Conservation (phyloP, 441 rosid genomes). For the Eutrema salsugineum region DNA sequence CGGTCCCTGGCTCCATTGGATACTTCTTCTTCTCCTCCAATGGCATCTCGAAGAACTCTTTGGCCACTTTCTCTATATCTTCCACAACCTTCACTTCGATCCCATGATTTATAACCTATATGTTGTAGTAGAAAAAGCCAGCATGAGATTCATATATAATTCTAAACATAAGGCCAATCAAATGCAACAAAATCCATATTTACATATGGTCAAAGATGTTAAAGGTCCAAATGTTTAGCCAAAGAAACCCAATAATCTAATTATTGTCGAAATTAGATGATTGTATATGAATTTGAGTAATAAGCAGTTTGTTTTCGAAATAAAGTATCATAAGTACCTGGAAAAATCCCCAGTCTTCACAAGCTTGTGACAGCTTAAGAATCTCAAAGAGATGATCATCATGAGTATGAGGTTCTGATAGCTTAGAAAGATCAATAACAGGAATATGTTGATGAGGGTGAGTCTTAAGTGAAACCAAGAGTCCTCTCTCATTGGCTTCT, state of each 20-base stretch:
- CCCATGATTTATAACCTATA: slow-evolving; percentile 64
- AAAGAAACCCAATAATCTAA: neutral
- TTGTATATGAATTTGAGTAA: neutral
- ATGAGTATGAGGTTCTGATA: slow-evolving; percentile 31
- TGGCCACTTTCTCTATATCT: slow-evolving; percentile 51
- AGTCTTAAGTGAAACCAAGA: slow-evolving; percentile 12
- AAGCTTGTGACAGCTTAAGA: slow-evolving; percentile 46
- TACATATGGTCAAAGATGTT: neutral
- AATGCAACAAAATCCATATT: neutral
- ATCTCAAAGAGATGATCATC: slow-evolving; percentile 38
- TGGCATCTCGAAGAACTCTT: slow-evolving; percentile 60
- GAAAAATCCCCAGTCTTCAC: slow-evolving; percentile 72
- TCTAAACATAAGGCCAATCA: neutral
- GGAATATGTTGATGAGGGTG: slow-evolving; percentile 43
- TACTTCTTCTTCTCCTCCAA: slow-evolving; percentile 63
- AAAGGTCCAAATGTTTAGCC: neutral
- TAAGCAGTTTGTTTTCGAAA: neutral
- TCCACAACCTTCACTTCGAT: slow-evolving; percentile 44
- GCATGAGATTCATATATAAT: slow-evolving; percentile 1
- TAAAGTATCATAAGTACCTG: slow-evolving; percentile 38
- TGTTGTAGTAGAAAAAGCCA: neutral
- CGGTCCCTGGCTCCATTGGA: slow-evolving; percentile 70
- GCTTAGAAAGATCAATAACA: slow-evolving; percentile 51
- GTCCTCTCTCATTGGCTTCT: slow-evolving; percentile 44
- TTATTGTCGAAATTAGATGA: neutral